phyloP scores from a whole-genome alignment of 495 filamentous ascomycete genomes.

The Lasiosphaeria hispida region DNA sequence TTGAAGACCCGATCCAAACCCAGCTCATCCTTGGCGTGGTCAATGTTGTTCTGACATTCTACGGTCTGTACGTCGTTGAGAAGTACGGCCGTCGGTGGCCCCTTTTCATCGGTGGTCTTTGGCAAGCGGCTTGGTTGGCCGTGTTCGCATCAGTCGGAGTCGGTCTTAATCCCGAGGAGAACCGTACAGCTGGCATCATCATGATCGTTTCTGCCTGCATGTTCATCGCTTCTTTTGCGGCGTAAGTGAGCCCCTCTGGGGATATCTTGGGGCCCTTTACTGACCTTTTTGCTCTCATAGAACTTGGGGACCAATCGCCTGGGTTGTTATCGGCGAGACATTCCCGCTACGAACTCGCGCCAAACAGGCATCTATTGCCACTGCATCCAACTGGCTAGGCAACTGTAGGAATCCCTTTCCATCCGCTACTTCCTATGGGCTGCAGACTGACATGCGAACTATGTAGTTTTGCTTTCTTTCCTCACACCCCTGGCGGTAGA shows the following conservation, averaged over 20 bases:
- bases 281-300: not conserved
- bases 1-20: slow-evolving; percentile 62
- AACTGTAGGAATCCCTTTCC: slow-evolving; percentile 49
- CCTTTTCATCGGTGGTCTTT: slow-evolving; percentile 61
- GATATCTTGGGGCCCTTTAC: not conserved
- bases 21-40: slow-evolving; percentile 69
- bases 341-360: slow-evolving; percentile 74
- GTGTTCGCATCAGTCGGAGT: slow-evolving; percentile 64
- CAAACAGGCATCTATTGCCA: slow-evolving; percentile 66
- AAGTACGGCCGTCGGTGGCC: slow-evolving; percentile 62
- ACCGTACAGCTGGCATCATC: slow-evolving; percentile 53
- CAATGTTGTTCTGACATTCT: slow-evolving; percentile 66
- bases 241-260: slow-evolving; percentile 11
- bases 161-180: slow-evolving; percentile 48
- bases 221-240: slow-evolving; percentile 59
- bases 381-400: slow-evolving; percentile 76
- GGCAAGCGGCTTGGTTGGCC: slow-evolving; percentile 67
- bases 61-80: slow-evolving; percentile 68
- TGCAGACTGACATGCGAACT: not conserved
- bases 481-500: slow-evolving; percentile 74
- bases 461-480: slow-evolving; percentile 67
- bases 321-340: slow-evolving; percentile 72
- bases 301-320: slow-evolving; percentile 80
- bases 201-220: slow-evolving; percentile 78
- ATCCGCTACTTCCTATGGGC: not conserved